Conservation (phyloP, 305 asterid species). For the Lippia alba region DNA sequence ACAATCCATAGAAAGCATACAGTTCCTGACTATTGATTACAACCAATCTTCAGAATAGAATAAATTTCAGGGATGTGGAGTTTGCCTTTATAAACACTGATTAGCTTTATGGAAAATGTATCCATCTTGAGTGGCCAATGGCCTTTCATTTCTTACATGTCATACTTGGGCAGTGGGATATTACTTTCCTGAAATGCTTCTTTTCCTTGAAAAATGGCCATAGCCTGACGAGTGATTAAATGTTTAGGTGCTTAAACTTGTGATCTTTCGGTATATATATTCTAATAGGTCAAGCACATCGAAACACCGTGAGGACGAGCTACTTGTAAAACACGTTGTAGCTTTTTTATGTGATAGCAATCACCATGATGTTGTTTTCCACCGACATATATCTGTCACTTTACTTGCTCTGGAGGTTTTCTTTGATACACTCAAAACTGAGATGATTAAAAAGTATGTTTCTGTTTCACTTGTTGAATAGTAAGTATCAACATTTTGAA, state of each 20-base stretch:
- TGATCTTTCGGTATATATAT: not conserved
- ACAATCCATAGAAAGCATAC: not conserved
- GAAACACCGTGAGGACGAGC: slow-evolving; percentile 1
- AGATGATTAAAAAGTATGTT: not conserved
- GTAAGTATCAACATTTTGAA: not conserved
- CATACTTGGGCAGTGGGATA: slow-evolving; percentile 15
- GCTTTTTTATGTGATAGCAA: not conserved
- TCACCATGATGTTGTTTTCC: not conserved
- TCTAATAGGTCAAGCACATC: slow-evolving; percentile 10
- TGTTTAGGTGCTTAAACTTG: not conserved
- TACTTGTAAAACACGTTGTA: not conserved
- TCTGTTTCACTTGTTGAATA: not conserved
- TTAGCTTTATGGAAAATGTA: not conserved
- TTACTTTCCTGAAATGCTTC: not conserved
- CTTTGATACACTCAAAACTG: not conserved
- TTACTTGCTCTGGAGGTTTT: too few species aligned
- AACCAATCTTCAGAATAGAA: not conserved
- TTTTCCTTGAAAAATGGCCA: not conserved
- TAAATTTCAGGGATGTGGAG: not conserved
- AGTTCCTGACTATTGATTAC: not conserved
- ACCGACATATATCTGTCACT: not conserved
- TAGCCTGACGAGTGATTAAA: slow-evolving; percentile 20
- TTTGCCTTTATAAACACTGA: not conserved
- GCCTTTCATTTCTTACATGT: not conserved
- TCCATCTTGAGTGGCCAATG: not conserved